These are phyloP conservation scores for Scheffersomyces segobiensis DNA, from an alignment of 1,139 yeast genomes.

Conservation along the genomic window DNA sequence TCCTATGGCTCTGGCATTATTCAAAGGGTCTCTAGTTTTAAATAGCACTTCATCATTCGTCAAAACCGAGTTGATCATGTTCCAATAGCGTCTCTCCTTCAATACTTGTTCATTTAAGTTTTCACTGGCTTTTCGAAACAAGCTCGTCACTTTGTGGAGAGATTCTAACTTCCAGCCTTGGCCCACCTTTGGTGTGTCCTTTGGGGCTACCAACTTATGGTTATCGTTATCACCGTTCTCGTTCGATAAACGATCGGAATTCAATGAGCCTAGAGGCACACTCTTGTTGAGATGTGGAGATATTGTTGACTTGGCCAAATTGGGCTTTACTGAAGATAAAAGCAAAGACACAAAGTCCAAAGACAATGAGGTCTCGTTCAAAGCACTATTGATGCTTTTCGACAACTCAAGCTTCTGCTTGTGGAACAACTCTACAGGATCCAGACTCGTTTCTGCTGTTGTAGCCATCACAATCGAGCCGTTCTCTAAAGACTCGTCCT, in stretches of 20 bases:
- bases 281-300: conserved; percentile 81
- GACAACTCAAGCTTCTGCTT: conserved; percentile 58
- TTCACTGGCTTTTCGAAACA: conserved; percentile 52
- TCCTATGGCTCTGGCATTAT: conserved; percentile 56
- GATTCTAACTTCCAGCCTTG: conserved; percentile 88
- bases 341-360: conserved; percentile 84
- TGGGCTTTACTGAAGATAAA: conserved; percentile 79
- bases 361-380: conserved; percentile 86
- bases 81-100: conserved; percentile 78
- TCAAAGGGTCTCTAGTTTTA: conserved; percentile 58
- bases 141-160: conserved; percentile 53
- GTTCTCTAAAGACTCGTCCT: conserved; percentile 7
- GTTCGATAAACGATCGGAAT: conserved; percentile 56
- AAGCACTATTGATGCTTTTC: conserved; percentile 61
- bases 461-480: conserved; percentile 3
- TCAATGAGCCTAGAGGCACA: conserved; percentile 79
- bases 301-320: conserved; percentile 83
- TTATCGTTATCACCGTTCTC: conserved; percentile 21
- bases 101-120: conserved; percentile 55
- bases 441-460: conserved; percentile 10
- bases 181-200: conserved; percentile 49
- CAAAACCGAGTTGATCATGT: conserved; percentile 48
- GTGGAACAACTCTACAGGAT: conserved; percentile 51
- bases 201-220: conserved; percentile 2
- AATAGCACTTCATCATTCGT: conserved; percentile 70